Evolutionary conservation across 2,329 filamentous ascomycete genomes (phyloP).

Genomic region (Ophiosphaerella narmari): DNA sequence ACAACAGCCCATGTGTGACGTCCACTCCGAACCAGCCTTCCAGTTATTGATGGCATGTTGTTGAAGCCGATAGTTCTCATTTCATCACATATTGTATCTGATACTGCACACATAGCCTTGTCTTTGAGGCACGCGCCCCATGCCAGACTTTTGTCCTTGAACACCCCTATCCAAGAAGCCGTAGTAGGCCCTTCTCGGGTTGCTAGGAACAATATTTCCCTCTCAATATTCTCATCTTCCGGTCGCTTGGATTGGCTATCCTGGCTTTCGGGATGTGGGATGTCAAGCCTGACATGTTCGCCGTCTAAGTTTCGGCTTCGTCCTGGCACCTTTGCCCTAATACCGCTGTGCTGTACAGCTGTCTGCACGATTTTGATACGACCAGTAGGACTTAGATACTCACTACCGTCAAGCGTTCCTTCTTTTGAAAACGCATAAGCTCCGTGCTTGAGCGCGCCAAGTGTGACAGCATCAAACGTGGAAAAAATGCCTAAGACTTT

Average conservation of each 20-base stretch:
- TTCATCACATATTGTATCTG: conserved; percentile 18
- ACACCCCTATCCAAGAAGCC: conserved; percentile 24
- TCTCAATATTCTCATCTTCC: not conserved
- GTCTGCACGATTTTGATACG: conserved; percentile 27
- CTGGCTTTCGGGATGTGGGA: conserved; percentile 24
- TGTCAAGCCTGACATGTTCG: conserved; percentile 21
- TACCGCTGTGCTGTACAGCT: conserved; percentile 15
- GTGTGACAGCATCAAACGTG: conserved; percentile 22
- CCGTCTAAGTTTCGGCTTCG: conserved; percentile 4
- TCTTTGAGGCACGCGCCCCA: conserved; percentile 33
- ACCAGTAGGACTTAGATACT: conserved; percentile 25
- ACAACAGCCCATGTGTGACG: conserved; percentile 21
- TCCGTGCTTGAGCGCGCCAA: conserved; percentile 22
- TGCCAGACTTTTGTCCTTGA: conserved; percentile 18
- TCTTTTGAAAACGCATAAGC: conserved; percentile 31
- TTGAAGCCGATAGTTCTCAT: conserved; percentile 8
- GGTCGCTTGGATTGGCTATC: not conserved
- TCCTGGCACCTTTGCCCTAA: conserved; percentile 12
- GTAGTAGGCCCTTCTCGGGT: conserved; percentile 17
- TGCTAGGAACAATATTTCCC: conserved; percentile 20
- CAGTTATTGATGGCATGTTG: conserved; percentile 17
- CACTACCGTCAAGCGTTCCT: conserved; percentile 25
- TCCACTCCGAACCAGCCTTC: conserved; percentile 19
- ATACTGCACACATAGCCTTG: conserved; percentile 20
- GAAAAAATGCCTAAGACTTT: conserved; percentile 28